Evolutionary conservation across 2,329 filamentous ascomycete species (phyloP).

Genomic region (Fusarium palustre): DNA sequence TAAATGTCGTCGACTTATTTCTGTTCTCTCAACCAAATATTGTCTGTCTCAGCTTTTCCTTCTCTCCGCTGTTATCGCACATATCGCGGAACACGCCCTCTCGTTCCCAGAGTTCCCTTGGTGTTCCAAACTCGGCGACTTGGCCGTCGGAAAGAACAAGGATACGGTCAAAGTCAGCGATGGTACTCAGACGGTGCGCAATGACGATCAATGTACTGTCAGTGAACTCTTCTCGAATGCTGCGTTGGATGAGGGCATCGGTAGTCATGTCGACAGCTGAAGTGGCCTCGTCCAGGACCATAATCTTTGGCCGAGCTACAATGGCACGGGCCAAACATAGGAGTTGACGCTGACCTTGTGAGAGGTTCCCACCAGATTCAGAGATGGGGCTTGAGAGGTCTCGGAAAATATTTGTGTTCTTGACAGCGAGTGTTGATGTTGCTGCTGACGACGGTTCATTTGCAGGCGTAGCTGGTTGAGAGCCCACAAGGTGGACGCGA

Average conservation of each 20-base stretch:
- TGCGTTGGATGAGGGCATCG: conserved; percentile 78
- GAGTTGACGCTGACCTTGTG: conserved; percentile 81
- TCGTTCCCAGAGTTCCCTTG: conserved; percentile 69
- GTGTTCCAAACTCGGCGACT: conserved; percentile 75
- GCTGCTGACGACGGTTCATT: conserved; percentile 55
- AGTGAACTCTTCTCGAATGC: conserved; percentile 77
- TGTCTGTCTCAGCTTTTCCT: conserved; percentile 62
- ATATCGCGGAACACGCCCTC: conserved; percentile 70
- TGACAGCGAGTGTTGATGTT: conserved; percentile 50
- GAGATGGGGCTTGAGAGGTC: conserved; percentile 72
- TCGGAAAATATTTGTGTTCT: conserved; percentile 74
- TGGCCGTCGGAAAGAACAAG: conserved; percentile 76
- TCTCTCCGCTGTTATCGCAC: conserved; percentile 71
- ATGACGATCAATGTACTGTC: conserved; percentile 78
- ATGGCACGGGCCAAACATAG: conserved; percentile 80
- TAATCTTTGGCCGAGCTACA: conserved; percentile 77
- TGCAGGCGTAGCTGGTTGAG: conserved; percentile 54
- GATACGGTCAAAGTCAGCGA: conserved; percentile 81
- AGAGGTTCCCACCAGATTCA: conserved; percentile 79
- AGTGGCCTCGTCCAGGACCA: conserved; percentile 85
- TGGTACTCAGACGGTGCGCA: conserved; percentile 79
- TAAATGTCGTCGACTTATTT: no score
- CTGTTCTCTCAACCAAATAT: conserved; percentile 49
- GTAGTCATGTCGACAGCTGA: conserved; percentile 83
- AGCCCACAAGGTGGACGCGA: conserved; percentile 74